phyloP scores from a whole-genome alignment of 208 protist genomes.

The Naegleria gruberi region DNA sequence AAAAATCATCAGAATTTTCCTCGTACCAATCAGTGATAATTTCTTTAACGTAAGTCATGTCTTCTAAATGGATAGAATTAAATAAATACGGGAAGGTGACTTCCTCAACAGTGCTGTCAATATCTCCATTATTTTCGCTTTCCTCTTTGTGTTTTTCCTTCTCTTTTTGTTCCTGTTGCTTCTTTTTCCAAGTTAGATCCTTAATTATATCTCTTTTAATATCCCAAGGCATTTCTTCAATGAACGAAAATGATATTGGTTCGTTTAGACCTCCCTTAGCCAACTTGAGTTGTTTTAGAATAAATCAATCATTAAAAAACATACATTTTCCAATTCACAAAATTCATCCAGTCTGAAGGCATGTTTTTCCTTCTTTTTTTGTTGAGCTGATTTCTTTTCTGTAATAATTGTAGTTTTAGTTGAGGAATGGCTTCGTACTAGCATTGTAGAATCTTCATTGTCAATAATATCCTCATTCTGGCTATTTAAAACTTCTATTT shows the following conservation, averaged over 20 bases:
- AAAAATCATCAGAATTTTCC: not conserved
- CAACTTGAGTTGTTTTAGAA: not conserved
- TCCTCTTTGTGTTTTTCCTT: not conserved
- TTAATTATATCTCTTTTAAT: not conserved
- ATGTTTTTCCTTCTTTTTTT: not conserved
- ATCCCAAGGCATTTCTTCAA: not conserved
- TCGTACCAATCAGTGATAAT: not conserved
- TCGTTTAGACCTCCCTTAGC: not conserved
- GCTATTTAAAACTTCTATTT: too few species aligned
- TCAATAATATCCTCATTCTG: too few species aligned
- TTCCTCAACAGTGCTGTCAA: not conserved
- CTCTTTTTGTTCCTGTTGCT: not conserved
- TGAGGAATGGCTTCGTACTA: not conserved
- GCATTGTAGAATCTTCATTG: not conserved
- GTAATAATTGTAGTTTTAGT: not conserved
- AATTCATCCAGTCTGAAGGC: not conserved
- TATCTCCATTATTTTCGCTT: not conserved
- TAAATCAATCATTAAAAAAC: not conserved
- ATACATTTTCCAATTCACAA: slow-evolving; percentile 1
- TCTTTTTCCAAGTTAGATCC: not conserved
- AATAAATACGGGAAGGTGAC: not conserved
- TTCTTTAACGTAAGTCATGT: not conserved
- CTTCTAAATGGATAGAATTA: not conserved
- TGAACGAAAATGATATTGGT: not conserved
- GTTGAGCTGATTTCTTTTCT: not conserved